These are phyloP conservation scores for Lumnitzera littorea DNA, from an alignment of 345 rosid genomes.

Conservation along the genomic window DNA sequence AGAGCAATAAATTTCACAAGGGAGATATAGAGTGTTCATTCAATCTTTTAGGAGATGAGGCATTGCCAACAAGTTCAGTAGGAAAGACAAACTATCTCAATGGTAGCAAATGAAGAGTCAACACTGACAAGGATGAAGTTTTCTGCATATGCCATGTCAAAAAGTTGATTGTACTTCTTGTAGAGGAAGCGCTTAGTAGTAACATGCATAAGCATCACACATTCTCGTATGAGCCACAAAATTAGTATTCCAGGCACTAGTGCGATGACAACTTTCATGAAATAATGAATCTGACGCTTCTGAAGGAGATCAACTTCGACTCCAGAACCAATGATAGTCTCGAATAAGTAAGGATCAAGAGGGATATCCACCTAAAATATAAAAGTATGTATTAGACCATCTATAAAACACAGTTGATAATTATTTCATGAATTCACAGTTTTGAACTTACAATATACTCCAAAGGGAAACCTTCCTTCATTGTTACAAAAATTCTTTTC, in stretches of 20 bases:
- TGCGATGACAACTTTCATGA: conserved; percentile 73
- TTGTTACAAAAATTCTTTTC: conserved; percentile 75
- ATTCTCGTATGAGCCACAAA: conserved; percentile 71
- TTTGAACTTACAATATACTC: conserved; percentile 75
- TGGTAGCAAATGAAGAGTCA: conserved; percentile 6
- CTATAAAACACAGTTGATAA: conserved; percentile 9
- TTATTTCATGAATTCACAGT: conserved; percentile 9
- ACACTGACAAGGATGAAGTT: conserved; percentile 77
- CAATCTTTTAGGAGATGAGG: too few species aligned
- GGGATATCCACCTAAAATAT: conserved; percentile 80
- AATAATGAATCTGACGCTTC: conserved; percentile 82
- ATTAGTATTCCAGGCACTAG: conserved; percentile 76
- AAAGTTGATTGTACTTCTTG: conserved; percentile 83
- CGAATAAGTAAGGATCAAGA: conserved; percentile 86
- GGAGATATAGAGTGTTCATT: too few species aligned
- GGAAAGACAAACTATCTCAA: neutral
- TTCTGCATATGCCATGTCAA: conserved; percentile 89
- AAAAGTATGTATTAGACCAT: conserved; percentile 7
- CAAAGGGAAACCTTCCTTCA: conserved; percentile 94
- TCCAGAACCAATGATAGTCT: conserved; percentile 72
- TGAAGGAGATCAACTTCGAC: conserved; percentile 96
- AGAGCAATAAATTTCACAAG: too few species aligned
- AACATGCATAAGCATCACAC: conserved; percentile 69
- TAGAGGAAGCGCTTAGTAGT: conserved; percentile 79
- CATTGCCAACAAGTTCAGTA: neutral